phyloP scores from a whole-genome alignment of 2,329 filamentous ascomycete genomes.

The Esteya vermicola region DNA sequence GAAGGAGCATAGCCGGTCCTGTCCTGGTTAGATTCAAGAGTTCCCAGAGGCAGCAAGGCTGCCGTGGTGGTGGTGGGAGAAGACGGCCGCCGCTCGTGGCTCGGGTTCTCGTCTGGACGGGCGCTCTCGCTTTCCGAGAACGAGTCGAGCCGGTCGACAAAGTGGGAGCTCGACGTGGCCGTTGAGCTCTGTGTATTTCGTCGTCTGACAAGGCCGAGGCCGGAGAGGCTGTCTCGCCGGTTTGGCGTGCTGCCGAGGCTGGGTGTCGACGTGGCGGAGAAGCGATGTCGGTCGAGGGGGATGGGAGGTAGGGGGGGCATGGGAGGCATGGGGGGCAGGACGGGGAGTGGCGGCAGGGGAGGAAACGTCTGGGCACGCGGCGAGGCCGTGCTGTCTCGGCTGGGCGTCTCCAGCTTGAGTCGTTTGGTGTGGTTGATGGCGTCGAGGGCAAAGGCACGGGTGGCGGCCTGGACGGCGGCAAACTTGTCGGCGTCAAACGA shows the following conservation, averaged over 20 bases:
- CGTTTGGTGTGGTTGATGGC: conserved; percentile 22
- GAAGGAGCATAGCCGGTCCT: not conserved
- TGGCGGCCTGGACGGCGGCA: conserved; percentile 22
- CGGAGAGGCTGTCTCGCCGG: too few relatives aligned
- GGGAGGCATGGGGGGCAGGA: too few relatives aligned
- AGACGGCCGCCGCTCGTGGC: not conserved
- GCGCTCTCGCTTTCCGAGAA: not conserved
- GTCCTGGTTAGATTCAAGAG: too few relatives aligned
- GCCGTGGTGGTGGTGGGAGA: not conserved
- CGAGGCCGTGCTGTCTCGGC: conserved; percentile 1
- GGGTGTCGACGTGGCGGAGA: conserved; percentile 1
- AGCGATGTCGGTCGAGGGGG: conserved; percentile 5
- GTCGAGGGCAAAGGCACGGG: conserved; percentile 25
- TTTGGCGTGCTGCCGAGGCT: not conserved
- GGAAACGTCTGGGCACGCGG: conserved; percentile 10
- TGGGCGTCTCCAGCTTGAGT: conserved; percentile 15
- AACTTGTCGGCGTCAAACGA: conserved; percentile 23
- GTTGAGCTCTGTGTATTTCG: conserved; percentile 8
- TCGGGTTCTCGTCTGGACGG: not conserved
- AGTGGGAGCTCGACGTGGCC: conserved; percentile 1
- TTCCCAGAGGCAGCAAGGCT: too few relatives aligned
- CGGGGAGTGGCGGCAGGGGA: conserved; percentile 16
- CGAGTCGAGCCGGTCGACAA: not conserved
- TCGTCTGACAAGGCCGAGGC: too few relatives aligned
- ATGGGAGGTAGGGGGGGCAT: conserved; percentile 7